Evolutionary conservation across 129 eudicot species (phyloP).

Genomic region (Flaveria bidentis): DNA sequence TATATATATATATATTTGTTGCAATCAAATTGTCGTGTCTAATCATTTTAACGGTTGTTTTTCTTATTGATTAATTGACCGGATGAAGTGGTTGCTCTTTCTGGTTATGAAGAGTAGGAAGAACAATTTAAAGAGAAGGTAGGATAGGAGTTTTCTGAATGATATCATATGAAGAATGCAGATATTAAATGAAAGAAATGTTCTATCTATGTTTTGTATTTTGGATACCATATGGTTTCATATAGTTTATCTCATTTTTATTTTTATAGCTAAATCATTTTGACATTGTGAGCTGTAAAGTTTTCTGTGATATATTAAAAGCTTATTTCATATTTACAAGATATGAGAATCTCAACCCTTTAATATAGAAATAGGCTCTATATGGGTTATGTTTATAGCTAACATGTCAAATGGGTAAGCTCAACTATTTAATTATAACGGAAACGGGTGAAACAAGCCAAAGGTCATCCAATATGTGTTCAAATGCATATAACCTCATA

Average conservation of each 20-base stretch:
- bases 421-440: background rate
- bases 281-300: background rate
- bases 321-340: background rate
- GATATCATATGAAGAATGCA: background rate
- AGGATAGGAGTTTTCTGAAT: background rate
- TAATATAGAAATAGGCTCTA: background rate
- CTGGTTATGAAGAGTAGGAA: slow-evolving; percentile 95
- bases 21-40: background rate
- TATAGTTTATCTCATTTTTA: background rate
- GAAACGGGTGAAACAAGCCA: background rate
- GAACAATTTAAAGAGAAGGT: slow-evolving; percentile 93
- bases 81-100: slow-evolving; percentile 89
- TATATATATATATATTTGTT: background rate
- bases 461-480: background rate
- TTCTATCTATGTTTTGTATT: too few relatives aligned
- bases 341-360: background rate
- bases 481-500: background rate
- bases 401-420: background rate
- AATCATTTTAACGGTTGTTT: background rate
- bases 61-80: slow-evolving; percentile 29
- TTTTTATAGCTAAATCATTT: slow-evolving; percentile 7
- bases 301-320: background rate
- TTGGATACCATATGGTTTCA: slow-evolving; percentile 15
- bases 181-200: too few relatives aligned
- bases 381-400: background rate